phyloP scores from a whole-genome alignment of 2,329 filamentous ascomycete species.

The Sporothrix protearum region DNA sequence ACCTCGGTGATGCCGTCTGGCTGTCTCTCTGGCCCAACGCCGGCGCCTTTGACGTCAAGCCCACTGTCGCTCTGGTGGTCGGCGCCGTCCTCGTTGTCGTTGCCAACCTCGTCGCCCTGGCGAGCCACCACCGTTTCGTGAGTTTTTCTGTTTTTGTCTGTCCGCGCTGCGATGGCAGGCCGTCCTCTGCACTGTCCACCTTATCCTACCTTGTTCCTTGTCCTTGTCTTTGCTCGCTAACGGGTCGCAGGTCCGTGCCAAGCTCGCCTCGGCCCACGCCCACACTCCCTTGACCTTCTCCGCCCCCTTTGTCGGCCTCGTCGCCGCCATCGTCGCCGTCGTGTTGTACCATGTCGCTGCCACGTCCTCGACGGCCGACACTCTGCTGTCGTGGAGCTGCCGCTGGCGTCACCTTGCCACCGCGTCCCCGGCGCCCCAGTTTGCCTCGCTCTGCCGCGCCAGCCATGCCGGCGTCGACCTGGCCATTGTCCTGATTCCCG shows the following conservation, averaged over 20 bases:
- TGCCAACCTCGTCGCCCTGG: conserved; percentile 47
- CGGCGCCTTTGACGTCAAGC: conserved; percentile 51
- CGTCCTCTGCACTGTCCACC: too few species aligned
- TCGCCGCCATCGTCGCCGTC: conserved; percentile 51
- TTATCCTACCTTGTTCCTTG: background rate
- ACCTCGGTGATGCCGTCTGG: conserved; percentile 38
- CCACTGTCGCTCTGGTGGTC: conserved; percentile 53
- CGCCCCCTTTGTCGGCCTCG: conserved; percentile 43
- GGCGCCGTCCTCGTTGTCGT: conserved; percentile 50
- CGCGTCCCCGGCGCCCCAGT: conserved; percentile 53
- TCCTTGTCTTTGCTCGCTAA: background rate
- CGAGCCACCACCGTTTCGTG: conserved; percentile 50
- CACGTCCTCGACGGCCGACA: conserved; percentile 49
- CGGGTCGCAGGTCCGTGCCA: conserved; percentile 39
- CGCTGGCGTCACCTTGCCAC: conserved; percentile 51
- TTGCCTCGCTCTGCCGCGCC: conserved; percentile 55
- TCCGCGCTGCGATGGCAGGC: conserved; percentile 43
- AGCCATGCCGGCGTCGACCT: conserved; percentile 54
- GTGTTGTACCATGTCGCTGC: conserved; percentile 57
- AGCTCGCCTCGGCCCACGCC: conserved; percentile 35
- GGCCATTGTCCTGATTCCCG: conserved; percentile 53
- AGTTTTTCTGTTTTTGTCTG: conserved; percentile 33
- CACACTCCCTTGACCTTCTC: conserved; percentile 41
- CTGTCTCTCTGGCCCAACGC: conserved; percentile 56
- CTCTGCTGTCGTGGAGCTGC: conserved; percentile 60